Evolutionary conservation across 805 yeast genomes (phyloP), one percentile per base, ranked within the genome.

Genomic region (Cephaloascus albidus): DNA sequence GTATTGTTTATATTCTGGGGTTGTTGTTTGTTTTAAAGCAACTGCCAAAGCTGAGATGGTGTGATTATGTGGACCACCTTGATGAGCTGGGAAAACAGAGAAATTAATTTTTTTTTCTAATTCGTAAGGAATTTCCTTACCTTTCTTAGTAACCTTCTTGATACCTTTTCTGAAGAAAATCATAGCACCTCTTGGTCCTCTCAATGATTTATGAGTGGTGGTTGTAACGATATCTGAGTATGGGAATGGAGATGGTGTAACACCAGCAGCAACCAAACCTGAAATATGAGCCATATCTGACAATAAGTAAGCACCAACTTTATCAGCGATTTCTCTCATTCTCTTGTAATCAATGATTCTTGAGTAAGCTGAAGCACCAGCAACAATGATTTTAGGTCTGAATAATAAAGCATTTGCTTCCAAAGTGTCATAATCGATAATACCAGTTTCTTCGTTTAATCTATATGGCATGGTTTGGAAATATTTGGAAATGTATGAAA

Each of bases 171-270:
- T 83, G 77, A 78, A 90, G 72, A 90, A 90, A 58, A 90, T 90
- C 88, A 90, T 83, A 37, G 98, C 94, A 61, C 97, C 98, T 70
- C 98, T 81, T 62, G 98, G 98, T 35, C 98, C 98, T 72, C 98
- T 85, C 57, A 90, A 76, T 16, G 97, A 88, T 69, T 90, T 90
- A 72, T 90, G 98, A 32, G 97, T 88, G 40, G 98, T 90, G 46
- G 97, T 90, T 47, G 98, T 90, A 58, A 90, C 97, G 52, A 90
- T 85, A 66, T 90, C 98, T 41, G 96, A 84, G 63, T 82, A 78
- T 55, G 81, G 82, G 68, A 90, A 90, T 43, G 98, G 98, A 32
- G 95, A 85, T 52, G 85, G 88, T 35, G 85, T 82, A 41, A 88
- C 96, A 48, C 89, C 93, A 37, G 97, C 96, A 41, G 98, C 90